These are phyloP conservation scores for Neurospora sp. DNA, from an alignment of 495 filamentous ascomycete species.

Conservation along the genomic window DNA sequence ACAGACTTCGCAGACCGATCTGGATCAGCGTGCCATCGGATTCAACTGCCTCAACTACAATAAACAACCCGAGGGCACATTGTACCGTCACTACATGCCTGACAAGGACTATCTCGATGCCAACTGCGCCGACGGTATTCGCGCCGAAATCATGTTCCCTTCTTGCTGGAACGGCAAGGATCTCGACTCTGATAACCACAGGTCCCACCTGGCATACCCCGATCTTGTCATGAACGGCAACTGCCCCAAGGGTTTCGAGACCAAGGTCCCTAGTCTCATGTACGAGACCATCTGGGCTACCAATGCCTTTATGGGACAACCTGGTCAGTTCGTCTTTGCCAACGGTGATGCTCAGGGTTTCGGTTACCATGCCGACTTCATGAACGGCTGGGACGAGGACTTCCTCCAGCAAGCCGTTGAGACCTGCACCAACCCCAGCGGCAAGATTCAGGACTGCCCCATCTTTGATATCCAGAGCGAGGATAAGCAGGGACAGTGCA, in stretches of 20 bases:
- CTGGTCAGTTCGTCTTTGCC: constrained; percentile 68
- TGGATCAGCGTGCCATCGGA: constrained; percentile 73
- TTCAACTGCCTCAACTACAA: constrained; percentile 87
- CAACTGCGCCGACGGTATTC: constrained; percentile 65
- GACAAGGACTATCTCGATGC: constrained; percentile 66
- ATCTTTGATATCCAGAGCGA: constrained; percentile 38
- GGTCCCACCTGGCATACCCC: constrained; percentile 69
- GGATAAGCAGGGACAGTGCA: constrained; percentile 23
- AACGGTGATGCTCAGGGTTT: constrained; percentile 77
- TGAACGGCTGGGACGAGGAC: constrained; percentile 62
- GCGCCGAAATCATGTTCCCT: constrained; percentile 81
- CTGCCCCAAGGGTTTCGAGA: constrained; percentile 65
- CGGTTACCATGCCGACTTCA: constrained; percentile 82
- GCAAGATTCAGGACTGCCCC: constrained; percentile 44
- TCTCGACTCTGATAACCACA: constrained; percentile 49
- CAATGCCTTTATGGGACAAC: constrained; percentile 49
- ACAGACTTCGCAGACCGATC: constrained; percentile 51
- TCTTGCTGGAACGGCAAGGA: constrained; percentile 82
- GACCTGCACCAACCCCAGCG: constrained; percentile 43
- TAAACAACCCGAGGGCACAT: constrained; percentile 49
- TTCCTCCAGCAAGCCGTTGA: constrained; percentile 51
- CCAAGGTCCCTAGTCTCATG: constrained; percentile 62
- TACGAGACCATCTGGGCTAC: constrained; percentile 87
- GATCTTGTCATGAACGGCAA: constrained; percentile 59
- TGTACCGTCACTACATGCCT: constrained; percentile 74